A percentile compares a stretch with the other conserved stretches of the same genome.
These are phyloP conservation scores for Claviceps humidiphila DNA, from an alignment of 2,329 filamentous ascomycete species.

Conservation along the genomic window DNA sequence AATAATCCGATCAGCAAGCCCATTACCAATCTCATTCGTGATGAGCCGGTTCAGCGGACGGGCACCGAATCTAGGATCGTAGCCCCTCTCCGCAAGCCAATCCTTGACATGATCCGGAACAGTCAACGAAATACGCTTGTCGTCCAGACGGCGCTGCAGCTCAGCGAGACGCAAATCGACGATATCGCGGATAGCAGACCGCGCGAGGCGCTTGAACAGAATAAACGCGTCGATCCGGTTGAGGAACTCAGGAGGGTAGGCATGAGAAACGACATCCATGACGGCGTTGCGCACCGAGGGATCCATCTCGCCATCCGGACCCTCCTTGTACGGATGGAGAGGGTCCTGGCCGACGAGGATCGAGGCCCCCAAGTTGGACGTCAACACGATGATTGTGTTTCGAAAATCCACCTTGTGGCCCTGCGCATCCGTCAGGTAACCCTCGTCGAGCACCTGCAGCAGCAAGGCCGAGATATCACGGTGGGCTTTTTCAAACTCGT, in stretches of 20 bases:
- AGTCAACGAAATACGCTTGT: conserved; percentile 66
- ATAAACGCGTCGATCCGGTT: conserved; percentile 97
- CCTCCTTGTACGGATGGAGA: conserved; percentile 49
- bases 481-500: conserved; percentile 97
- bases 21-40: conserved; percentile 77
- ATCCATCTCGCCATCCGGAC: conserved; percentile 54
- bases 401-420: conserved; percentile 95
- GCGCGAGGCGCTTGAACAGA: conserved; percentile 77
- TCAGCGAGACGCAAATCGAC: conserved; percentile 84
- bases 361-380: conserved; percentile 86
- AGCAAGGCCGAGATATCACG: conserved; percentile 85
- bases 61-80: conserved; percentile 84
- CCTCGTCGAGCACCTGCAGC: conserved; percentile 89
- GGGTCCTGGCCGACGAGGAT: conserved; percentile 70
- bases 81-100: conserved; percentile 82
- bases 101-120: conserved; percentile 60
- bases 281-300: conserved; percentile 63
- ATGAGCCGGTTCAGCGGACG: conserved; percentile 85
- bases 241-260: conserved; percentile 83
- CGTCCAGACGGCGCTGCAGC: conserved; percentile 69
- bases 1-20: conserved; percentile 84
- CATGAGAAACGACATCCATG: conserved; percentile 69
- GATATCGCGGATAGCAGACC: conserved; percentile 70
- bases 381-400: conserved; percentile 93
- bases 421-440: conserved; percentile 88